These are phyloP conservation scores for Mrakia blollopis DNA, from an alignment of 768 basidiomycete genomes.

Conservation along the genomic window DNA sequence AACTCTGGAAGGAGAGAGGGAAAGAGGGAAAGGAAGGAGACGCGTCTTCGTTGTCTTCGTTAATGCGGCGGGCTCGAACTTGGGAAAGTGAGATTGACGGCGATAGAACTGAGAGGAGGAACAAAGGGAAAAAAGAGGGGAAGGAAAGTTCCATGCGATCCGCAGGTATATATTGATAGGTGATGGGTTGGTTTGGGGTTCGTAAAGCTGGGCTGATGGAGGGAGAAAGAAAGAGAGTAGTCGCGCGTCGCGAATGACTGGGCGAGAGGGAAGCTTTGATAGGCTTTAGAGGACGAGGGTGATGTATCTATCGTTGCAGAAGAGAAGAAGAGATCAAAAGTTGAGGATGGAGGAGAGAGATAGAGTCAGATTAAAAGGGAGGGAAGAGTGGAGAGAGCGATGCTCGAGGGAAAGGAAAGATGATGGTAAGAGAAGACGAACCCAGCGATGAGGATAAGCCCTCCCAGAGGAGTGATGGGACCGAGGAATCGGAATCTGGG, in stretches of 20 bases:
- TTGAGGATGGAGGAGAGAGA: not conserved
- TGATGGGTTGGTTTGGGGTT: too few relatives aligned
- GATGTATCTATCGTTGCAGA: conserved; percentile 8
- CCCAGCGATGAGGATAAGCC: conserved; percentile 24
- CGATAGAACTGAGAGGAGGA: too few relatives aligned
- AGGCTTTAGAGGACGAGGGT: conserved; percentile 14
- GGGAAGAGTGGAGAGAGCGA: too few relatives aligned
- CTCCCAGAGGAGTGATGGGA: conserved; percentile 26
- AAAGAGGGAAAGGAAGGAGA: not conserved
- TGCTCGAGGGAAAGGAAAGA: not conserved
- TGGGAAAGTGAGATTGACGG: too few relatives aligned
- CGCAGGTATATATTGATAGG: too few relatives aligned
- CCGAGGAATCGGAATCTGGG: conserved; percentile 27
- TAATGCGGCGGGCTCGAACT: too few relatives aligned
- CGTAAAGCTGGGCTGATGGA: too few relatives aligned
- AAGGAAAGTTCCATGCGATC: too few relatives aligned
- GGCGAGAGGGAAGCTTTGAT: not conserved
- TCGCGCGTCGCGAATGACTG: not conserved
- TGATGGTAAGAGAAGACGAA: not conserved
- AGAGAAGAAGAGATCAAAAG: not conserved
- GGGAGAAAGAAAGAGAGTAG: not conserved
- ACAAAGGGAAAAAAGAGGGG: too few relatives aligned
- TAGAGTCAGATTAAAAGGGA: not conserved
- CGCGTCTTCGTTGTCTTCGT: too few relatives aligned
- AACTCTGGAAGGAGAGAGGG: not conserved